Conservation (phyloP, 768 basidiomycete species). For the Strobilomyces dryophilus region DNA sequence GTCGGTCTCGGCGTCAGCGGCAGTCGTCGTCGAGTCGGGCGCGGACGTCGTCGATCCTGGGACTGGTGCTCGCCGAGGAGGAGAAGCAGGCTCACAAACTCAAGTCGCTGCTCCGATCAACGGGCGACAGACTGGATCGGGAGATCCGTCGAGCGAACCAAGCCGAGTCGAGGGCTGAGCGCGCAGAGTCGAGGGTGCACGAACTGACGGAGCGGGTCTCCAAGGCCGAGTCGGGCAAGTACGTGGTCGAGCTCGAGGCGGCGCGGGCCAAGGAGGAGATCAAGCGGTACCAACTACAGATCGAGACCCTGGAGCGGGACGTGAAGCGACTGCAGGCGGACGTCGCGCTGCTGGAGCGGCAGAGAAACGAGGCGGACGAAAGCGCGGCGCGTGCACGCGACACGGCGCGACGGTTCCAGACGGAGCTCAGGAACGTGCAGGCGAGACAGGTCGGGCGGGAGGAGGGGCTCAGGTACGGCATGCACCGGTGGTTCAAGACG, state of each 20-base stretch:
- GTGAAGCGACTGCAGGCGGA: constrained; percentile 32
- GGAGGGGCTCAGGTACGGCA: constrained; percentile 38
- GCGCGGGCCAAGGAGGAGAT: constrained; percentile 44
- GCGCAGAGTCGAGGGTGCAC: constrained; percentile 45
- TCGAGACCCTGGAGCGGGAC: constrained; percentile 46
- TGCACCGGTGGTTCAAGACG: constrained; percentile 43
- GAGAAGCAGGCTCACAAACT: constrained; percentile 54
- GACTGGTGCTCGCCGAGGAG: constrained; percentile 47
- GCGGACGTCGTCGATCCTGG: constrained; percentile 37
- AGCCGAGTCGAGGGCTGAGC: constrained; percentile 46
- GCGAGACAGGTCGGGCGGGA: constrained; percentile 40
- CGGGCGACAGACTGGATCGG: constrained; percentile 51
- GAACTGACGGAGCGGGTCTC: constrained; percentile 37
- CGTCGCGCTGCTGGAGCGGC: constrained; percentile 33
- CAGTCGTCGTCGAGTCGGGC: constrained; percentile 36
- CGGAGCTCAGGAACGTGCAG: constrained; percentile 42
- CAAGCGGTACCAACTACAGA: constrained; percentile 42
- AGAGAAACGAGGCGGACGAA: constrained; percentile 41
- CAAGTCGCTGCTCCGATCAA: constrained; percentile 47
- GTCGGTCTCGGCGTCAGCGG: constrained; percentile 27
- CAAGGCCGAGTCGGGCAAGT: constrained; percentile 40
- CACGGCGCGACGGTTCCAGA: constrained; percentile 39
- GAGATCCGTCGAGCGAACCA: constrained; percentile 54
- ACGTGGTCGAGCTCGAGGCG: constrained; percentile 36
- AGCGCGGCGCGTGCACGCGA: constrained; percentile 41